Evolutionary conservation across 495 filamentous ascomycete genomes (phyloP).

Genomic region (Astrocystis sublimbata): DNA sequence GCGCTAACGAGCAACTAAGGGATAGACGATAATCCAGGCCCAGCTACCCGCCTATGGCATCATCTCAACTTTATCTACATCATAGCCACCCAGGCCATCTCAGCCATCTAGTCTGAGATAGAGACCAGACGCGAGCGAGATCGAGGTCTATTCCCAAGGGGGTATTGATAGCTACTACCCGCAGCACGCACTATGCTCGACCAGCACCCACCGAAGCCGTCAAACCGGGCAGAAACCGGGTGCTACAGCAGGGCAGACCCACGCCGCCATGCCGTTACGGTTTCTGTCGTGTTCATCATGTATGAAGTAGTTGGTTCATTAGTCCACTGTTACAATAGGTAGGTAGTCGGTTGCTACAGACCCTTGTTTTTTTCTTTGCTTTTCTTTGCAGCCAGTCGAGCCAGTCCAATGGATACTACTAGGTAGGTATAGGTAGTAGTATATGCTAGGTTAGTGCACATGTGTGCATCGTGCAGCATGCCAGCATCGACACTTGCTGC

Average conservation of each 20-base stretch:
- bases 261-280: too few relatives aligned
- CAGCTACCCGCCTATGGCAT: background rate
- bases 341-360: background rate
- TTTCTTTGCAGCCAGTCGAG: background rate
- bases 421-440: background rate
- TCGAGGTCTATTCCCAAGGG: background rate
- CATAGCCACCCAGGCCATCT: background rate
- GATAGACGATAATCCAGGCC: background rate
- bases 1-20: background rate
- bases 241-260: background rate
- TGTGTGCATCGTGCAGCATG: too few relatives aligned
- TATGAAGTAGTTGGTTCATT: background rate
- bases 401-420: too few relatives aligned
- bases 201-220: background rate
- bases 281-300: background rate
- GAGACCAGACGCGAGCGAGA: background rate
- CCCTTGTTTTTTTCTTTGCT: too few relatives aligned
- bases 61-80: background rate
- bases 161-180: background rate
- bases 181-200: too few relatives aligned
- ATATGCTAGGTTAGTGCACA: too few relatives aligned
- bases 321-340: background rate
- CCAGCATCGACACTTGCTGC: background rate
- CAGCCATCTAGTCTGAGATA: background rate
- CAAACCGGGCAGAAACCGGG: background rate